Evolutionary conservation across 2,329 filamentous ascomycete species (phyloP).

Genomic region (Neopestalotiopsis clavispora): DNA sequence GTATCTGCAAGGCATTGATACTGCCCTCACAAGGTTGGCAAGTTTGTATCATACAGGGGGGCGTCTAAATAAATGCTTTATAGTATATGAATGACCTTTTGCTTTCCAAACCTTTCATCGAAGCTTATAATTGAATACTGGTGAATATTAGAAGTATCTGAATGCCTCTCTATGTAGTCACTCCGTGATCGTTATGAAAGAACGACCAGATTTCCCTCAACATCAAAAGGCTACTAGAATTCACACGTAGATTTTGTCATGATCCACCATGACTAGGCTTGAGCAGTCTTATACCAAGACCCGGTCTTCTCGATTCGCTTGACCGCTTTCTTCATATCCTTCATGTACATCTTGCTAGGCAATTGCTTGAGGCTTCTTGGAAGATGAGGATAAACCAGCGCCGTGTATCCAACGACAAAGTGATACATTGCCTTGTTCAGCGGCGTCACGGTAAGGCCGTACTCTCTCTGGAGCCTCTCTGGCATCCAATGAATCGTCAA

Average conservation of each 20-base stretch:
- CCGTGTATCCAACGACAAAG: conserved; percentile 25
- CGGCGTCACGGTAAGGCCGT: conserved; percentile 30
- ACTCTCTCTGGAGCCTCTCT: conserved; percentile 31
- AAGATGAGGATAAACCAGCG: conserved; percentile 29
- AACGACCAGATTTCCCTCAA: no score
- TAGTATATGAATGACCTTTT: no score
- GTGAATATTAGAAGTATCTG: no score
- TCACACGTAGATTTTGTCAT: not conserved
- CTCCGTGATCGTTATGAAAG: no score
- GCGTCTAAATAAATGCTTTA: no score
- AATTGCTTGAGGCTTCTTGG: conserved; percentile 31
- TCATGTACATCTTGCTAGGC: conserved; percentile 34
- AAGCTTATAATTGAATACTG: no score
- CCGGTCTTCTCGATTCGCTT: conserved; percentile 23
- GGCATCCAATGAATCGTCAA: conserved; percentile 36
- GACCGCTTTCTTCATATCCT: conserved; percentile 34
- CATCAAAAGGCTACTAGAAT: no score
- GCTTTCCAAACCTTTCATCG: no score
- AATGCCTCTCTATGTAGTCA: no score
- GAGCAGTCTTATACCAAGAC: conserved; percentile 24
- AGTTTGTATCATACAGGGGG: no score
- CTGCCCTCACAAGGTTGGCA: no score
- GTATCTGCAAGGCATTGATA: no score
- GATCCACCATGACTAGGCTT: not conserved
- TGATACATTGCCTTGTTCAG: conserved; percentile 26